Conservation (phyloP, 2,329 filamentous ascomycete species). For the Epichloe baconii region DNA sequence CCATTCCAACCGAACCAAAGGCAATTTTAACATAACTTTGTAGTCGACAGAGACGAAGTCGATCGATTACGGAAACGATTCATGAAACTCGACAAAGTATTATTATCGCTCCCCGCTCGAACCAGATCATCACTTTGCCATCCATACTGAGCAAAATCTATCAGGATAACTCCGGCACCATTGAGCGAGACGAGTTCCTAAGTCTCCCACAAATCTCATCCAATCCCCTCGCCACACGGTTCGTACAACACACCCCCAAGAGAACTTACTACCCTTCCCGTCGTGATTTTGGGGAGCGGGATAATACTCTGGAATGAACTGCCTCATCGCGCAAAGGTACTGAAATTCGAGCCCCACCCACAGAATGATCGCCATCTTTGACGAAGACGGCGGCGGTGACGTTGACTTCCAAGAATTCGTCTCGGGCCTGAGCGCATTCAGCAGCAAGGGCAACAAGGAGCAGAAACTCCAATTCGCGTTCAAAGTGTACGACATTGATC, state of each 20-base stretch:
- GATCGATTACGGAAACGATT: slow-evolving; percentile 92
- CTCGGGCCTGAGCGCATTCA: slow-evolving; percentile 86
- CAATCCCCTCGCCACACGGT: slow-evolving; percentile 75
- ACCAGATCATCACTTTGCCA: too few relatives aligned
- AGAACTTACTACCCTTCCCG: too few relatives aligned
- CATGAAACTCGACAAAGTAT: slow-evolving; percentile 96
- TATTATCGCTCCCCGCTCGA: not conserved
- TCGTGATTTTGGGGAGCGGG: too few relatives aligned
- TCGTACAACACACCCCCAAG: not conserved
- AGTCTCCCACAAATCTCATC: slow-evolving; percentile 94
- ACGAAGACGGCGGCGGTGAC: slow-evolving; percentile 93
- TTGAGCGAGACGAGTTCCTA: slow-evolving; percentile 96
- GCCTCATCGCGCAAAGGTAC: not conserved
- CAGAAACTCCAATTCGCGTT: slow-evolving; percentile 97
- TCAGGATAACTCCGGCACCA: slow-evolving; percentile 93
- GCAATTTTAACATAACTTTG: slow-evolving; percentile 6
- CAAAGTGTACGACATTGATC: slow-evolving; percentile 99
- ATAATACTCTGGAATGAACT: too few relatives aligned
- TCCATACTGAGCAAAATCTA: not conserved
- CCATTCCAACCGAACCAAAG: not conserved
- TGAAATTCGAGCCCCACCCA: slow-evolving; percentile 17
- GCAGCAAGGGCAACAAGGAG: slow-evolving; percentile 96
- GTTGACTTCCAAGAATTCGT: slow-evolving; percentile 99
- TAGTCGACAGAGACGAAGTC: slow-evolving; percentile 95
- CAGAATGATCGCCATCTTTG: slow-evolving; percentile 98